Evolutionary conservation across 768 basidiomycete genomes (phyloP).

Genomic region (Rhodotorula babjevae): DNA sequence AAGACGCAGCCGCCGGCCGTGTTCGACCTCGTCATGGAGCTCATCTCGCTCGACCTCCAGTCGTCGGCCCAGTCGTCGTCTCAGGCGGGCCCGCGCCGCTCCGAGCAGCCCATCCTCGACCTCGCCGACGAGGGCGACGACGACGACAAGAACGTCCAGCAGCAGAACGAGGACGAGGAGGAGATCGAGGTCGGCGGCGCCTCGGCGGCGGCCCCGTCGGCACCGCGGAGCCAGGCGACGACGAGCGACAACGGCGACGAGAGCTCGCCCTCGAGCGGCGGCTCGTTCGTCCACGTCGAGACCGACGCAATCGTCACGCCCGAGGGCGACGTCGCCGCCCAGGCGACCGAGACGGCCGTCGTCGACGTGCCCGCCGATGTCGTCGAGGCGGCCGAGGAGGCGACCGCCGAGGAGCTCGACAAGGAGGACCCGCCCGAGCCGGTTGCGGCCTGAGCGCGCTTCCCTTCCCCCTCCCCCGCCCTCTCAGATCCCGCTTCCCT

Average conservation of each 20-base stretch:
- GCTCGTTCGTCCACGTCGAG: slow-evolving; percentile 34
- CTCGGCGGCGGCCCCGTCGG: background rate
- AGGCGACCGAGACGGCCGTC: slow-evolving; percentile 3
- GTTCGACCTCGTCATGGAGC: slow-evolving; percentile 76
- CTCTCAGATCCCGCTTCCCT: background rate
- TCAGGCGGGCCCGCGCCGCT: background rate
- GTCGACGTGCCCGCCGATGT: background rate
- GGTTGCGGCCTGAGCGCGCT: background rate
- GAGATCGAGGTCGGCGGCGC: background rate
- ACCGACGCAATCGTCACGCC: slow-evolving; percentile 3
- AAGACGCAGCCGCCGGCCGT: slow-evolving; percentile 71
- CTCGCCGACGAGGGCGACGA: slow-evolving; percentile 13
- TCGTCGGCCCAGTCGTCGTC: background rate
- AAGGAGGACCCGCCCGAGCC: slow-evolving; percentile 28
- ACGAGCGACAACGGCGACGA: slow-evolving; percentile 6
- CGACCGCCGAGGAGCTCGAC: background rate
- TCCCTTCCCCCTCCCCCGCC: background rate
- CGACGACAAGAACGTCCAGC: slow-evolving; percentile 2
- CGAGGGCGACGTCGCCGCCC: slow-evolving; percentile 10
- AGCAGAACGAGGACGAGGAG: slow-evolving; percentile 9
- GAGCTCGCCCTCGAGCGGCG: slow-evolving; percentile 10
- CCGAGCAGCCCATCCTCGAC: background rate
- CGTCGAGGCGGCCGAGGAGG: background rate
- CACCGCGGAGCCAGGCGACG: background rate
- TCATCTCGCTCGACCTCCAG: slow-evolving; percentile 66